Conservation (phyloP, 805 yeast genomes). For the Wickerhamiella siamensis region DNA sequence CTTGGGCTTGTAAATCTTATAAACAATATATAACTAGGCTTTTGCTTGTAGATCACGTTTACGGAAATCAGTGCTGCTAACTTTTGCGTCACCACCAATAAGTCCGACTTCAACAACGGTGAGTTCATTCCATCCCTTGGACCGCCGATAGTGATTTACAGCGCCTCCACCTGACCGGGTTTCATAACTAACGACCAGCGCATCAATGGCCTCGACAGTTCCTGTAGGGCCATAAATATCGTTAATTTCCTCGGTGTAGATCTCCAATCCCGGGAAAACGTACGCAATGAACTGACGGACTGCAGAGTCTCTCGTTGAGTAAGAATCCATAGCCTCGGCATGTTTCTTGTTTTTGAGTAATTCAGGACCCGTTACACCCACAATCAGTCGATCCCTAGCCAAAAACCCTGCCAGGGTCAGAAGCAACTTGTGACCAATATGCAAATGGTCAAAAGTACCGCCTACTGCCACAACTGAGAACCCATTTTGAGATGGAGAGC, state of each 20-base stretch:
- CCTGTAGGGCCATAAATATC: slow-evolving; percentile 96
- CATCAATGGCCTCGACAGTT: slow-evolving; percentile 52
- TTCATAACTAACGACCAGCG: slow-evolving; percentile 69
- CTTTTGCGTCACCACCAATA: slow-evolving; percentile 37
- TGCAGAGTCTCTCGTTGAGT: slow-evolving; percentile 33
- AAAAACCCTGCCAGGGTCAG: slow-evolving; percentile 58
- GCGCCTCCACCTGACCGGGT: slow-evolving; percentile 58
- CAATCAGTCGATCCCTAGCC: slow-evolving; percentile 39
- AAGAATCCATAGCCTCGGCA: slow-evolving; percentile 48
- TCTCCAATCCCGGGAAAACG: slow-evolving; percentile 32
- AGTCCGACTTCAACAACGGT: slow-evolving; percentile 49
- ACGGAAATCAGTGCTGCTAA: slow-evolving; percentile 76
- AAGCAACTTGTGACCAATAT: slow-evolving; percentile 85
- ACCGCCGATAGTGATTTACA: slow-evolving; percentile 52
- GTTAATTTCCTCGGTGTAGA: slow-evolving; percentile 48
- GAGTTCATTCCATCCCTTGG: slow-evolving; percentile 40
- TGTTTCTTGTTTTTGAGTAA: slow-evolving; percentile 63
- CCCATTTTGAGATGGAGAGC: neutral
- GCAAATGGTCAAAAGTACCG: slow-evolving; percentile 94
- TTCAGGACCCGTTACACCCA: slow-evolving; percentile 74
- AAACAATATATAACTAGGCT: neutral
- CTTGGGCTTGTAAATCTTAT: neutral
- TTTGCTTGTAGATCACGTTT: slow-evolving; percentile 22
- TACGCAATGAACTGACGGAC: slow-evolving; percentile 38
- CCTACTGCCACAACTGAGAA: slow-evolving; percentile 43